Percentiles rank a stretch among this genome's conserved stretches.
Conservation (phyloP, 352 stramenopile genomes). For the Phytophthora sp. region DNA sequence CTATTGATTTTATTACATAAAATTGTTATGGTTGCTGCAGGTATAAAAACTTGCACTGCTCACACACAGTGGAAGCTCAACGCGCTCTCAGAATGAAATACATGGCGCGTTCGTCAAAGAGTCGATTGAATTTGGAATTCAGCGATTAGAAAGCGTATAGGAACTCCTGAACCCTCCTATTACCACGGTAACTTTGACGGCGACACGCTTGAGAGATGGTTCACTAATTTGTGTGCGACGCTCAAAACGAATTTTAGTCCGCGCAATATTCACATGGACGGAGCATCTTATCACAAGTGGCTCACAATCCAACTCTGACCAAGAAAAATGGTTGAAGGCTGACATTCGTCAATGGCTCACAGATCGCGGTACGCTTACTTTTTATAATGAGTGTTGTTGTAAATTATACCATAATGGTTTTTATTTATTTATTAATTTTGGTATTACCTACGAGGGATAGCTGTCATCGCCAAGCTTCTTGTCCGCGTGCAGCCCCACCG, state of each 20-base stretch:
- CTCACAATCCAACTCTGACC: not conserved
- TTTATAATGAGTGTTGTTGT: not conserved
- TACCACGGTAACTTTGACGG: slow-evolving; percentile 6
- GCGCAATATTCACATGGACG: slow-evolving; percentile 16
- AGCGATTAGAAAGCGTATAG: not conserved
- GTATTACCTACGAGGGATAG: too few species aligned
- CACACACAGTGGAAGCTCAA: not conserved
- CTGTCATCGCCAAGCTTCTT: too few species aligned
- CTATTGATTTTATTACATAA: not conserved
- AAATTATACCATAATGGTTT: too few species aligned
- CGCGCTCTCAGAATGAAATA: not conserved
- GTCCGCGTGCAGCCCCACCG: too few species aligned
- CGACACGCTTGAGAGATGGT: slow-evolving; percentile 3
- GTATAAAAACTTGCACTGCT: slow-evolving; percentile 6
- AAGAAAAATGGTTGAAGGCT: slow-evolving; percentile 1
- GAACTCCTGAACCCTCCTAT: not conserved
- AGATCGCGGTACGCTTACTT: too few species aligned
- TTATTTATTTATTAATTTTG: too few species aligned
- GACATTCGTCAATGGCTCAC: slow-evolving; percentile 3
- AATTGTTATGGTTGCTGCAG: slow-evolving; percentile 15
- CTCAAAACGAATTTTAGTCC: not conserved
- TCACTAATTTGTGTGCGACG: not conserved
- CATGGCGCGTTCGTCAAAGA: not conserved
- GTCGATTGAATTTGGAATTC: slow-evolving; percentile 10
- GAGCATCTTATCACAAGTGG: slow-evolving; percentile 1